Evolutionary conservation across 106 monocot genomes (phyloP), one percentile per base, ranked within the genome.

Genomic region (Ottelia alismoides): DNA sequence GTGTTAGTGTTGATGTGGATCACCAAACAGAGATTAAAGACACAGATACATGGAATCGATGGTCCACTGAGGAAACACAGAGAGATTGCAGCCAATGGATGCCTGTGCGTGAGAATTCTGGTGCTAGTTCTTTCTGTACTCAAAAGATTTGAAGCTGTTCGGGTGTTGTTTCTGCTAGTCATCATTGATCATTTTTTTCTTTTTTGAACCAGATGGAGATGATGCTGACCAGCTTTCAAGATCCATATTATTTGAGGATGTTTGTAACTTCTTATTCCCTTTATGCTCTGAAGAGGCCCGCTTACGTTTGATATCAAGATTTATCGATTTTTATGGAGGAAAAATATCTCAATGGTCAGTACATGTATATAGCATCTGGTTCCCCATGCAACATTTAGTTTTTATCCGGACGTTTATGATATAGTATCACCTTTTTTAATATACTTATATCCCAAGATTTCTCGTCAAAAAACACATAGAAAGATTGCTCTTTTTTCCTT

Each of bases 221-320:
- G 60, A 53, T 28, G 45, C 58, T 44, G 87, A 80, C 23, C 78
- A 81, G 53, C 81, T 94, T 71, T 84, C 94, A 73, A 78, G 88
- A 58, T 73, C 78, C 46, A 81, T 94, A 20, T 72, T 84, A 45
- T 88, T 88, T 74, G 94, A 94, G 57, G 94, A 94, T 78, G 68
- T 94, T 20, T 71, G 58, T 54, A 84, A 94, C 21, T 88, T 78
- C 63, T 45, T 94, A n/a, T 94, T 94, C 64, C 84, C 88, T 60
- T 70, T 94, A 48, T 63, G 51, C 48, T 84, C 94, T 2, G 63
- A 78, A 21, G 81, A 84, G 63, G 84, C 84, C 18, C 81, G 84
- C 5, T 78, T 76, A 48, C 84, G 73, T 56, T 68, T 94, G 47
- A 60, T 94, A 43, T 73, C 67, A 65, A 84, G 84, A 62, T 94